A percentile compares a stretch with the other conserved stretches of the same genome.
Conservation (phyloP, 164 flowering plant species). For the Dillenia turbinata region DNA sequence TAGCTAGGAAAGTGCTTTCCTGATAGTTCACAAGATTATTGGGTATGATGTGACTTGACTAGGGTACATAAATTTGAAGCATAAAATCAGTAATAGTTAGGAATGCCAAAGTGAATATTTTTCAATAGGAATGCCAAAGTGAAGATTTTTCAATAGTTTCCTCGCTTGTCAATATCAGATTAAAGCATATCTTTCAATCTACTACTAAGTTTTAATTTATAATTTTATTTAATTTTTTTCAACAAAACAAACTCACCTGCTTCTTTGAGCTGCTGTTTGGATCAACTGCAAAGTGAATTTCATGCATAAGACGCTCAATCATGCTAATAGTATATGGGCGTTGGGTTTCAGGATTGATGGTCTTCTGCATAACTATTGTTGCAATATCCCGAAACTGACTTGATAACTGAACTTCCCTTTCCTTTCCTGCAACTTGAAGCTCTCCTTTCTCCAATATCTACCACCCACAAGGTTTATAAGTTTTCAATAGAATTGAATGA, state of each 20-base stretch:
- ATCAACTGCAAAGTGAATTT: constrained; percentile 94
- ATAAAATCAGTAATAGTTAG: no score
- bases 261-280: constrained; percentile 88
- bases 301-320: constrained; percentile 98
- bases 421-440: constrained; percentile 98
- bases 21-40: no score
- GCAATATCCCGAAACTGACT: constrained; percentile 96
- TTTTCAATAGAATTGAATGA: background rate
- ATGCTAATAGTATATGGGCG: constrained; percentile 93
- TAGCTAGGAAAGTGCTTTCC: no score
- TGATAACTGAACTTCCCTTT: constrained; percentile 80
- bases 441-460: constrained; percentile 97
- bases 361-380: constrained; percentile 96
- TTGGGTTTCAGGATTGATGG: constrained; percentile 83
- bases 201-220: no score
- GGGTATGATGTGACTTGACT: no score
- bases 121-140: no score
- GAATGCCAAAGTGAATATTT: no score
- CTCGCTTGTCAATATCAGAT: no score
- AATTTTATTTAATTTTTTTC: no score
- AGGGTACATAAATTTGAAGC: no score
- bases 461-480: constrained; percentile 4
- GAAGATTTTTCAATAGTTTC: no score
- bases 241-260: constrained; percentile 46
- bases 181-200: no score